Evolutionary conservation across 2,329 filamentous ascomycete species (phyloP).

Genomic region (Alternaria rosae): DNA sequence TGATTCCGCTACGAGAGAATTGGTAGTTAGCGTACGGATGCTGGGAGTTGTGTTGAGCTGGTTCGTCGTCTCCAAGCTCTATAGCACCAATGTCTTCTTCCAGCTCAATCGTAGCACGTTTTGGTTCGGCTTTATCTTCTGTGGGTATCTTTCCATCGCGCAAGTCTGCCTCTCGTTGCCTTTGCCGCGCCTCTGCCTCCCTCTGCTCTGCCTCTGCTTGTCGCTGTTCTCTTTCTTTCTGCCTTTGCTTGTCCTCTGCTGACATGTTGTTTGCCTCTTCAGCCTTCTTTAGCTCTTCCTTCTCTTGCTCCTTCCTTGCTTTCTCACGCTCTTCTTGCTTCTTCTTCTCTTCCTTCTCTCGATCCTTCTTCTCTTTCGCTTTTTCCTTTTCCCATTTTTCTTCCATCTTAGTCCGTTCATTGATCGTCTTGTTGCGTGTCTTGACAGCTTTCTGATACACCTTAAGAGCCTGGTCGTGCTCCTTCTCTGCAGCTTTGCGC

Average conservation of each 20-base stretch:
- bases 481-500: slow-evolving; percentile 73
- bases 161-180: slow-evolving; percentile 14
- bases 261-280: slow-evolving; percentile 6
- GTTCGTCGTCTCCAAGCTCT: slow-evolving; percentile 20
- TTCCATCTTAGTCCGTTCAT: slow-evolving; percentile 67
- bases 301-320: slow-evolving; percentile 15
- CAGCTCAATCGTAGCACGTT: slow-evolving; percentile 9
- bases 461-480: slow-evolving; percentile 68
- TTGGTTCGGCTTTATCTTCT: slow-evolving; percentile 15
- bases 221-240: slow-evolving; percentile 16
- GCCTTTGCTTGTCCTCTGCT: slow-evolving; percentile 12
- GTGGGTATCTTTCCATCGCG: slow-evolving; percentile 10
- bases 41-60: slow-evolving; percentile 6
- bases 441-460: slow-evolving; percentile 72
- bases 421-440: slow-evolving; percentile 69
- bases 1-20: slow-evolving; percentile 42
- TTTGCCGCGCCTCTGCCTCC: slow-evolving; percentile 22
- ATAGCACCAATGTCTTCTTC: slow-evolving; percentile 35
- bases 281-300: slow-evolving; percentile 30
- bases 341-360: slow-evolving; percentile 22
- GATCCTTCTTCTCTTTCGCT: slow-evolving; percentile 35
- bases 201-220: slow-evolving; percentile 12
- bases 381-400: slow-evolving; percentile 49
- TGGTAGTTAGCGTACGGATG: slow-evolving; percentile 37
- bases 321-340: slow-evolving; percentile 29